Percentiles rank a stretch among this genome's conserved stretches.
phyloP scores from a whole-genome alignment of 352 stramenopile species.

The Phytophthora palmivora region DNA sequence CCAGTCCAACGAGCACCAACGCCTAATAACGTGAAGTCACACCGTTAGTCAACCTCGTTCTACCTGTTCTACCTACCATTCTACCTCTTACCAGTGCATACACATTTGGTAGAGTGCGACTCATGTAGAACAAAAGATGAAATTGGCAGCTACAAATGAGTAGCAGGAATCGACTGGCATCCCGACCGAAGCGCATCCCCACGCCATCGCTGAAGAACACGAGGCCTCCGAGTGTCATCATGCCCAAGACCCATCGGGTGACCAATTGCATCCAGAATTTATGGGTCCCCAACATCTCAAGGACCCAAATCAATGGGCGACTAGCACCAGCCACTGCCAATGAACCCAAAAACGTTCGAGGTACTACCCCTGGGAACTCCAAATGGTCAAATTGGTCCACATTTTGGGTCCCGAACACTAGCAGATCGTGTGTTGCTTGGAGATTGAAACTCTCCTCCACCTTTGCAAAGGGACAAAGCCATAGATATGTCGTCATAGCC shows the following conservation, averaged over 20 bases:
- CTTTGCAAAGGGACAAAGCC: conserved; percentile 81
- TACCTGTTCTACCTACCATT: conserved; percentile 1
- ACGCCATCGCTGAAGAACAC: conserved; percentile 71
- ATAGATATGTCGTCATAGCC: conserved; percentile 53
- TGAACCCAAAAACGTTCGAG: conserved; percentile 96
- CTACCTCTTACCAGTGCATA: conserved; percentile 94
- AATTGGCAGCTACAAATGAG: conserved; percentile 94
- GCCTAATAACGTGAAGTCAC: conserved; percentile 33
- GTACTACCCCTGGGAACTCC: conserved; percentile 98
- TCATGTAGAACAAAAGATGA: conserved; percentile 98
- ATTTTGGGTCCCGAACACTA: conserved; percentile 66
- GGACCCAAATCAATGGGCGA: conserved; percentile 48
- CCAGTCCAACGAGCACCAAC: conserved; percentile 70
- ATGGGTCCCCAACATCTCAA: conserved; percentile 28
- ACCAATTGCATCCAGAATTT: conserved; percentile 70
- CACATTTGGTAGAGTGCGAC: conserved; percentile 96
- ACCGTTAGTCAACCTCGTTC: conserved; percentile 6
- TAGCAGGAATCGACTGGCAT: conserved; percentile 80
- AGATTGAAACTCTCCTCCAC: conserved; percentile 99
- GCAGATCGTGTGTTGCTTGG: conserved; percentile 98
- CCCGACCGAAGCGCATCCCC: conserved; percentile 58
- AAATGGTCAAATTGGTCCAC: conserved; percentile 95
- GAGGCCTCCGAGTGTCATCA: conserved; percentile 65
- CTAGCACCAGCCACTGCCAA: conserved; percentile 62
- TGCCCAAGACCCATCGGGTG: conserved; percentile 66